Base-by-base conservation (phyloP, 2,329 filamentous ascomycete genomes). In the Daldinia sp. region DNA sequence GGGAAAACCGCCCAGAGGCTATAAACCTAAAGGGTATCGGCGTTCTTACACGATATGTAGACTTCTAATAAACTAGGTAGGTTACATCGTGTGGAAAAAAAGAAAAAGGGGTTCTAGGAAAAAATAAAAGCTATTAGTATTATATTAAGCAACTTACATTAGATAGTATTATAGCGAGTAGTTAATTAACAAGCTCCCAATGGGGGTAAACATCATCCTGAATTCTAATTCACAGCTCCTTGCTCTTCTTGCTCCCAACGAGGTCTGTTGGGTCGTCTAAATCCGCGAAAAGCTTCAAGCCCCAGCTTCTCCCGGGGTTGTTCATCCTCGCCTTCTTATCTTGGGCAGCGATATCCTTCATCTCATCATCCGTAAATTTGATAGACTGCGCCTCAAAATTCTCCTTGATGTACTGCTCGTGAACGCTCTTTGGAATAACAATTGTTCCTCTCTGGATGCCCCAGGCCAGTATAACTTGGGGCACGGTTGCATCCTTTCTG, bases 341-440 rank as follows among this genome's bases (percentile, higher is more conserved):
- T 21, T 69, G 66, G 47, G 64, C 58, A 0, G 66, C 54, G 61
- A 80, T 74, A 5, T 73, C 70, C 9, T 64, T 54, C 37, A 80
- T 65, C 69, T 84, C 79, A 25, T 75, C 73, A 5, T 74, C 66
- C 5, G 74, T 73, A 61, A 83, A 75, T 7, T 61, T 65, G 51
- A 81, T 77, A 3, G 88, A 80, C 41, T 82, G 79, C 57, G 88
- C 81, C 1, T 71, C 75, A 5, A 80, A 73, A 62, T 85, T 84
- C 70, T 84, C 78, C 15, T 71, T 58, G 21, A 84, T 80, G 32
- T 79, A 70, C 37, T 74, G 66, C 51, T 77, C 74, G 60, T 81
- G 79, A 3, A 76, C 76, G 54, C 78, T 81, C 73, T 85, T 85
- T 1, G 83, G 83, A 37, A 85, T 84, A 3, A 85, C 80, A 37